Evolutionary conservation across 805 yeast genomes (phyloP).

Genomic region (Teunomyces stri): DNA sequence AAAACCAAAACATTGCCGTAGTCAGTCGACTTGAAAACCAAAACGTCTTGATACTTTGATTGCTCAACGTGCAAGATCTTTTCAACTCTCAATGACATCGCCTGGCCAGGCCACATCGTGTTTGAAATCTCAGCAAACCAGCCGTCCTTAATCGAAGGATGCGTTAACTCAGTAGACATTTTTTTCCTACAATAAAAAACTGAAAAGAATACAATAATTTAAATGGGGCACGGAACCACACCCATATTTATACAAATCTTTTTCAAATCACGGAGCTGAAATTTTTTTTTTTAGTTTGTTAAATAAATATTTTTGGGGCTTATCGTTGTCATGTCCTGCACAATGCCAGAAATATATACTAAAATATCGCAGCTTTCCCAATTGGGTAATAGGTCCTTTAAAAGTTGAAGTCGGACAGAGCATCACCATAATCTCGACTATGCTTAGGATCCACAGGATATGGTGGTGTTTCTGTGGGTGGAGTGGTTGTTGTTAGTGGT

Average conservation of each 20-base stretch:
- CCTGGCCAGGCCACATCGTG: slow-evolving; percentile 99
- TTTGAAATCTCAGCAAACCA: slow-evolving; percentile 96
- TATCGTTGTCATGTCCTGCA: not conserved
- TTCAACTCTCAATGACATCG: slow-evolving; percentile 86
- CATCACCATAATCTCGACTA: slow-evolving; percentile 1
- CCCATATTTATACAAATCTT: not conserved
- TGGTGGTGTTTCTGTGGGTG: not conserved
- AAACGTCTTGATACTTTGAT: slow-evolving; percentile 89
- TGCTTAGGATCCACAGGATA: not conserved
- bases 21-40: slow-evolving; percentile 87
- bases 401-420: slow-evolving; percentile 1
- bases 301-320: not conserved
- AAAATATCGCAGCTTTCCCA: not conserved
- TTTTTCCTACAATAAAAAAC: not conserved
- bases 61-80: slow-evolving; percentile 80
- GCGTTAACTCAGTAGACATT: slow-evolving; percentile 34
- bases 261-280: not conserved
- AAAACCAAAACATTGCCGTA: slow-evolving; percentile 94
- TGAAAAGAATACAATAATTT: not conserved
- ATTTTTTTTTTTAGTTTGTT: not conserved
- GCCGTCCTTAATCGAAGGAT: slow-evolving; percentile 71
- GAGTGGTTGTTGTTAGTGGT: not conserved
- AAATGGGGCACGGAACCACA: not conserved
- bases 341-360: not conserved
- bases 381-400: slow-evolving; percentile 1